phyloP scores from a whole-genome alignment of 164 flowering plant species.

The Akebia trifoliata region DNA sequence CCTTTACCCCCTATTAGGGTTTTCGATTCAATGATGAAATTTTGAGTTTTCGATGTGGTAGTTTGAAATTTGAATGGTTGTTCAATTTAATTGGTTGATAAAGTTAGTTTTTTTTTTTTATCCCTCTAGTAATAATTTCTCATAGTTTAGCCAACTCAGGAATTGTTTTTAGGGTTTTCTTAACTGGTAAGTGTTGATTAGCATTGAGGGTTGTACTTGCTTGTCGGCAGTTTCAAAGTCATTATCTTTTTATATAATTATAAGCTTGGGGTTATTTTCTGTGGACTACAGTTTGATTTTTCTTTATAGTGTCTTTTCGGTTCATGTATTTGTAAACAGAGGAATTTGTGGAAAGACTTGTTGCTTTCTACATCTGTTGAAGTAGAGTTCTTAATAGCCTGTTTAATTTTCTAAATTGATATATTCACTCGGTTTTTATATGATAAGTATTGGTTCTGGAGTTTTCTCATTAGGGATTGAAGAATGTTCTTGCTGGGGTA shows the following conservation, averaged over 20 bases:
- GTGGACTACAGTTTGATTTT: neutral
- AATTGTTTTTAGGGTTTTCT: neutral
- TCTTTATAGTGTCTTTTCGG: neutral
- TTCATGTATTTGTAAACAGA: neutral
- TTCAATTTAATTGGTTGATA: neutral
- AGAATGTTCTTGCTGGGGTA: too few relatives aligned
- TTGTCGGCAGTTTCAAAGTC: too few relatives aligned
- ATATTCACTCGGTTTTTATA: neutral
- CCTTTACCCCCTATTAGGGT: neutral
- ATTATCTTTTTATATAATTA: neutral
- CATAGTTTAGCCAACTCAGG: neutral
- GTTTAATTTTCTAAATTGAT: neutral
- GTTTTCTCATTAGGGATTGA: neutral
- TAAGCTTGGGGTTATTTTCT: neutral
- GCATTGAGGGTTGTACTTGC: too few relatives aligned
- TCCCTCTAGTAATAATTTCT: neutral
- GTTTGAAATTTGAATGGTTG: neutral
- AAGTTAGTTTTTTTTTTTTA: constrained; percentile 1
- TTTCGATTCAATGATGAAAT: neutral
- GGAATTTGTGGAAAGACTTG: neutral
- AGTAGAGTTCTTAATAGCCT: neutral
- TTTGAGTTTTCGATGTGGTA: neutral
- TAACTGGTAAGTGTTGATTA: neutral
- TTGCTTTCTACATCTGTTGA: neutral
- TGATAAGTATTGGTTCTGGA: neutral